Base-by-base conservation (phyloP, 1,139 yeast genomes). In the Martiniozyma asiatica region DNA sequence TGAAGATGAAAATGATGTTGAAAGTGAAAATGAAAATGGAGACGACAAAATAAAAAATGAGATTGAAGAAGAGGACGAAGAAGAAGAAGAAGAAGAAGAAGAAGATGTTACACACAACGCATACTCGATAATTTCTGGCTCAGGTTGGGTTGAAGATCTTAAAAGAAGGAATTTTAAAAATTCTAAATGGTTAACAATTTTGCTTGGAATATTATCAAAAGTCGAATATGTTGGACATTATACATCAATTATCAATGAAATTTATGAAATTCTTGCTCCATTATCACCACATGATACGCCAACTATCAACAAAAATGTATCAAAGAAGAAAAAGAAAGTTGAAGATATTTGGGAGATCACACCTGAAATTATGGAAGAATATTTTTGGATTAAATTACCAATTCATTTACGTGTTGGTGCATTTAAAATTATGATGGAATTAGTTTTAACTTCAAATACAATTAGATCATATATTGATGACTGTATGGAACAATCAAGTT, bases 101-200 rank as follows among this genome's bases (percentile, higher is more conserved):
- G 53, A 45, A 11, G 51, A 44, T 5, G 49, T 50, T 6, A 49
- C 50, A 6, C 75, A 72, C 40, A 64, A 65, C 39, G 77, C 77
- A 3, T 70, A 70, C 35, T 61, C 62, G 17, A 67, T 69, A 20
- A 56, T 80, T 47, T 70, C 80, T 35, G 73, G 73, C 26, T 59
- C 60, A 0, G 58, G 75, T 13, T 87, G 96, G 95, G 70, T 74
- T 39, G 92, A 80, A 18, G 61, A 93, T 27, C 61, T 85, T 18
- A 66, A 76, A 10, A 74, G 70, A 39, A 70, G 95, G 35, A 70
- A 70, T 43, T 89, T 80, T 50, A 73, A 68, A 44, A 87, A 82
- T 45, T 94, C 95, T 4, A 73, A 73, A 34, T 87, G 96, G 95
- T 78, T 82, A 44, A 65, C 77, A 25, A 69, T 79, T 27, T 54